Evolutionary conservation across 2,329 filamentous ascomycete genomes (phyloP).

Genomic region (Sporothrix brasiliensis): DNA sequence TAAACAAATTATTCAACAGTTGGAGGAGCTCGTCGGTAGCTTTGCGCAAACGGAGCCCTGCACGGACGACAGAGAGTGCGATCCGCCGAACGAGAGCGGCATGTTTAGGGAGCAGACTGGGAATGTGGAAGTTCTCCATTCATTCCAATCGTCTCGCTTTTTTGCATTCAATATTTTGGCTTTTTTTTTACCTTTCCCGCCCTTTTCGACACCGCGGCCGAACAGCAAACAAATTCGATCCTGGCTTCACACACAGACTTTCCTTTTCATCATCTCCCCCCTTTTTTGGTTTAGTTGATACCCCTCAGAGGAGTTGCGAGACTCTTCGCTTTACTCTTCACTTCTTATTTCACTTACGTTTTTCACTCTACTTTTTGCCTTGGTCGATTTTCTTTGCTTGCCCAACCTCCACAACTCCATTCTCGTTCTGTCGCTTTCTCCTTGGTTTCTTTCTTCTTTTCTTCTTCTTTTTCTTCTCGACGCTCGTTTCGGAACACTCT

Average conservation of each 20-base stretch:
- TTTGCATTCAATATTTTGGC: not conserved
- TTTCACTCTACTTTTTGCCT: not conserved
- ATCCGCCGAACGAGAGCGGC: no score
- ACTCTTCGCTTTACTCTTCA: constrained; percentile 5
- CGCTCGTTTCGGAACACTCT: not conserved
- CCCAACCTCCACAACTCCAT: not conserved
- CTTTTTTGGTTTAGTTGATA: constrained; percentile 30
- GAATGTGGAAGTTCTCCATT: not conserved
- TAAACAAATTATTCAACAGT: not conserved
- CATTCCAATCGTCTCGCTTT: not conserved
- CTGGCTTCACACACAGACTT: not conserved
- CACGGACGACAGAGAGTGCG: no score
- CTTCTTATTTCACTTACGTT: not conserved
- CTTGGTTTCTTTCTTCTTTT: not conserved
- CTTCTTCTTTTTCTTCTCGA: not conserved
- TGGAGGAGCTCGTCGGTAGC: not conserved
- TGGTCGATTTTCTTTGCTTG: not conserved
- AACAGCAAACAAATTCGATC: not conserved
- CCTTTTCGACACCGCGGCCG: not conserved
- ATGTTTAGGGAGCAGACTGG: not conserved
- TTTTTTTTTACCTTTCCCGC: not conserved
- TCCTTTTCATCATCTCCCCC: not conserved
- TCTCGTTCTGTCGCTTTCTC: not conserved
- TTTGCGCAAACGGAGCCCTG: no score
- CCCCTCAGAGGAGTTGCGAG: constrained; percentile 18